Evolutionary conservation across 2,329 filamentous ascomycete genomes (phyloP), one percentile per base, ranked within the genome.

Genomic region (Botrytis aclada): DNA sequence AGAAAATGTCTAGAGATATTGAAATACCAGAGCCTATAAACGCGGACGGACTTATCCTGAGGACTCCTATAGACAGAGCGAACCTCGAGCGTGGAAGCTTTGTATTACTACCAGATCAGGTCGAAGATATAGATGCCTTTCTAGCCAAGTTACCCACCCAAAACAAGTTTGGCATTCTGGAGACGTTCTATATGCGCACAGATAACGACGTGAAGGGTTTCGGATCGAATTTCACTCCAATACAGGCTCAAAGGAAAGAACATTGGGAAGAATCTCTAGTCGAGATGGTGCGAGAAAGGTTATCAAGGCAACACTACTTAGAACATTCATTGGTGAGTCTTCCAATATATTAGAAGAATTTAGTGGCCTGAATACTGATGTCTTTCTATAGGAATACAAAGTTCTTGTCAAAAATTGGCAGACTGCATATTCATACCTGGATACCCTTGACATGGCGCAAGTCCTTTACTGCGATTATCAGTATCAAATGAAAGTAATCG

Each of bases 181-280:
- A 6, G 2, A 9, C 1, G 1, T 1, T 39, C 20, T 3, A 0
- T 34, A 1, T 66, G 6, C 18, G 20, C 16, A 14, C 1, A 20
- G 1, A 25, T 5, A 10, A 22, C 1, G 6, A 8, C 16, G 7
- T 16, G 2, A 12, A 1, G 5, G 3, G 2, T n/a, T 3, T 10
- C 2, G 16, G 18, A 3, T 1, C 4, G 25, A 4, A 10, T 4
- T 8, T 16, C 3, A 66, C 0, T 39, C 32, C 14, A n/a, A 8
- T n/a, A 22, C 63, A 66, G 43, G 8, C 10, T 12, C 22, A 51
- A 34, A 66, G 22, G 5, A 66, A 9, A n/a, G 1, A 1, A 1
- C 18, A 20, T 34, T 66, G 29, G 43, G 14, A 18, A 25, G 1
- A 12, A 14, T 51, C 32, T 25, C 32, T 66, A 1, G 0, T 5